Evolutionary conservation across 805 yeast genomes (phyloP).

Genomic region (Wickerhamiella occidentalis): DNA sequence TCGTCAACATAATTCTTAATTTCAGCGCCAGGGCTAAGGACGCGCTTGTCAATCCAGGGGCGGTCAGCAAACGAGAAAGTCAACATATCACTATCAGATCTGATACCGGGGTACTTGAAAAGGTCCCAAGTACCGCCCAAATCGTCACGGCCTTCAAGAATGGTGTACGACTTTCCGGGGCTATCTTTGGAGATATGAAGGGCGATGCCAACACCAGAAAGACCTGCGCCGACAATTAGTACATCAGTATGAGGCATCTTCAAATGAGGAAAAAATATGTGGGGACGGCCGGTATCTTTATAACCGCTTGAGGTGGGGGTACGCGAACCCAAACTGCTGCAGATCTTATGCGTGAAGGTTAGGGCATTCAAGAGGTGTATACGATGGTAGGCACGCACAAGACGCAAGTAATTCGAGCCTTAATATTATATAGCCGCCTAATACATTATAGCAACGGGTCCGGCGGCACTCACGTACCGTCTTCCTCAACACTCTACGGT

Average conservation of each 20-base stretch:
- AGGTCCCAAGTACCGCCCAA: slow-evolving; percentile 11
- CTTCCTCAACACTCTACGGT: neutral
- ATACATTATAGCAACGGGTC: too few species aligned
- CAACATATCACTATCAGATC: slow-evolving; percentile 11
- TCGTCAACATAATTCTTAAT: slow-evolving; percentile 9
- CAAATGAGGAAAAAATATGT: too few species aligned
- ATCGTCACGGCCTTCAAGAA: slow-evolving; percentile 9
- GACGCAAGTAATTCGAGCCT: too few species aligned
- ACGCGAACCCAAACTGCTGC: neutral
- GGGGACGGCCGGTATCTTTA: neutral
- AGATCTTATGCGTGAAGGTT: neutral
- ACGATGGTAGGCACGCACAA: too few species aligned
- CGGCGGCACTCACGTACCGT: too few species aligned
- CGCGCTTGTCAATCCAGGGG: slow-evolving; percentile 10
- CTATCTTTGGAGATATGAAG: slow-evolving; percentile 2
- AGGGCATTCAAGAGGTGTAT: neutral
- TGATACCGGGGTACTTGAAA: slow-evolving; percentile 10
- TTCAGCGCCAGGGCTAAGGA: slow-evolving; percentile 5
- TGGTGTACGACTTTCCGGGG: neutral
- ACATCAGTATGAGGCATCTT: slow-evolving; percentile 5
- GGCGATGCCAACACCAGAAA: slow-evolving; percentile 10
- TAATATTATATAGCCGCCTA: too few species aligned
- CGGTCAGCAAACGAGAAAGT: slow-evolving; percentile 10
- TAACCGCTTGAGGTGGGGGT: neutral
- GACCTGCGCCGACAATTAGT: slow-evolving; percentile 8